phyloP scores from a whole-genome alignment of 2,329 filamentous ascomycete species.

The Botrytis elliptica region DNA sequence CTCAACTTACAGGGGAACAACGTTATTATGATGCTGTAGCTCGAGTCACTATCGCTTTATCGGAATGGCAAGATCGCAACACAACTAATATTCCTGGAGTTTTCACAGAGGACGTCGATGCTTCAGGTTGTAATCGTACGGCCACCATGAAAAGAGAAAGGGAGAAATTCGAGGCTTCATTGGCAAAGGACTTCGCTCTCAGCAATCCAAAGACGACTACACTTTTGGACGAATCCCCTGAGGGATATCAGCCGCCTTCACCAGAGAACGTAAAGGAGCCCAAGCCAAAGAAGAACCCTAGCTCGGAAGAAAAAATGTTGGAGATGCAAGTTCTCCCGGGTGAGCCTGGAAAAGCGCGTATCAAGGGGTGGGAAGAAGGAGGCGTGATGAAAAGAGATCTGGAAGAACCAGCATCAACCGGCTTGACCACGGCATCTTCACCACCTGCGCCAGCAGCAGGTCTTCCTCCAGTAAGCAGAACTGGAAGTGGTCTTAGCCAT shows the following conservation, averaged over 20 bases:
- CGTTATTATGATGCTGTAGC: conserved; percentile 91
- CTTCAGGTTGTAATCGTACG: conserved; percentile 67
- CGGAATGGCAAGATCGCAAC: conserved; percentile 67
- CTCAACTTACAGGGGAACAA: conserved; percentile 76
- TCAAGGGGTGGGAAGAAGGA: conserved; percentile 31
- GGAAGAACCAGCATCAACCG: neutral
- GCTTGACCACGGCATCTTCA: conserved; percentile 9
- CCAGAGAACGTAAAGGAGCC: conserved; percentile 27
- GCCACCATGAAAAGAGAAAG: conserved; percentile 6
- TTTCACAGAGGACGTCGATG: conserved; percentile 76
- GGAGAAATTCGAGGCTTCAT: conserved; percentile 8
- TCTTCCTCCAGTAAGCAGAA: neutral
- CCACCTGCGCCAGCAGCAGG: neutral
- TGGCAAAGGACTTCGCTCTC: conserved; percentile 21
- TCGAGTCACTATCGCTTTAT: conserved; percentile 77
- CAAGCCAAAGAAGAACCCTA: conserved; percentile 29
- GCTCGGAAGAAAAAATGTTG: conserved; percentile 25
- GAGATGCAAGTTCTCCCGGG: conserved; percentile 37
- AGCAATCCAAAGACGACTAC: conserved; percentile 14
- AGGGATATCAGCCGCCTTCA: conserved; percentile 37
- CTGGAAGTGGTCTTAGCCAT: neutral
- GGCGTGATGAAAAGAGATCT: conserved; percentile 28
- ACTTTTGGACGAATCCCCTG: conserved; percentile 26
- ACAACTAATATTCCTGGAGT: conserved; percentile 69
- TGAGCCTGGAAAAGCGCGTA: conserved; percentile 31